These are phyloP conservation scores for Fistulinella prunicolor DNA, from an alignment of 768 basidiomycete species.

Conservation along the genomic window DNA sequence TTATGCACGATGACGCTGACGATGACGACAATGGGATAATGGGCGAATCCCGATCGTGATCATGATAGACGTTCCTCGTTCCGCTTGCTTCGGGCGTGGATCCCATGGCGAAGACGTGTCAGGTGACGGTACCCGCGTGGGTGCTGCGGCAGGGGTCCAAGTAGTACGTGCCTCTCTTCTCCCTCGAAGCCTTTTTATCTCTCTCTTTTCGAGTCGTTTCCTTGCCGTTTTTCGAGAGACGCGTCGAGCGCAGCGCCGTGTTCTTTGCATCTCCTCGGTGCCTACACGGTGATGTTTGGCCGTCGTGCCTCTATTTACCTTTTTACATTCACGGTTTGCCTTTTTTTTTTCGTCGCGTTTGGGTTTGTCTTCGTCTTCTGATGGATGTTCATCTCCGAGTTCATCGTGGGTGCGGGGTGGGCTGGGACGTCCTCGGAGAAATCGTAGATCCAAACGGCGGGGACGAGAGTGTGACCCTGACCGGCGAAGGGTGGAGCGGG, in stretches of 20 bases:
- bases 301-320: no score
- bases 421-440: constrained; percentile 14
- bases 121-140: constrained; percentile 31
- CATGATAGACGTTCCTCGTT: constrained; percentile 37
- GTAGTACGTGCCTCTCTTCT: constrained; percentile 27
- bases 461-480: no score
- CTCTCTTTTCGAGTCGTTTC: no score
- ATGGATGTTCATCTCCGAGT: neutral
- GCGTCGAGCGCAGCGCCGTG: no score
- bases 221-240: no score
- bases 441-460: no score
- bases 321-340: no score
- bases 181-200: neutral
- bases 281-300: no score
- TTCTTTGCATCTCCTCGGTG: no score
- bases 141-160: constrained; percentile 24
- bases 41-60: no score
- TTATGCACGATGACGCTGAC: constrained; percentile 1
- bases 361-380: neutral
- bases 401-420: constrained; percentile 10
- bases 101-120: constrained; percentile 25
- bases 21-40: constrained; percentile 1
- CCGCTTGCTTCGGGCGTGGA: constrained; percentile 45
- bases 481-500: no score
- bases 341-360: neutral